Percentiles rank a stretch among this genome's conserved stretches.
Conservation (phyloP, 2,329 filamentous ascomycete species). For the Piedraia hortae region DNA sequence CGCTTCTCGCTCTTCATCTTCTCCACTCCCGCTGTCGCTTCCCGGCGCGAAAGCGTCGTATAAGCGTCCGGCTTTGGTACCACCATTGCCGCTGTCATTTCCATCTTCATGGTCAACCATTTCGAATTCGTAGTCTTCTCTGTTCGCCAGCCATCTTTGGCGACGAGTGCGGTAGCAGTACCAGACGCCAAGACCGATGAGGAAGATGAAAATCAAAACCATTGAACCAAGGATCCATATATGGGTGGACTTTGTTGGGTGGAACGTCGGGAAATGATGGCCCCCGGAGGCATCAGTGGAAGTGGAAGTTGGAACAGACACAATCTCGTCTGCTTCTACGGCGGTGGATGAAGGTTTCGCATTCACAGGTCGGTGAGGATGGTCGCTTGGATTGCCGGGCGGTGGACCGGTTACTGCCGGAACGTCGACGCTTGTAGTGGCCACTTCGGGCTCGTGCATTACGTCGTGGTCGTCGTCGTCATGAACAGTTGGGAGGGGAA, state of each 20-base stretch:
- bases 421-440: slow-evolving; percentile 28
- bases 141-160: slow-evolving; percentile 24
- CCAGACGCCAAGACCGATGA: slow-evolving; percentile 39
- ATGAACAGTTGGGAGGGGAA: slow-evolving; percentile 57
- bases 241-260: slow-evolving; percentile 62
- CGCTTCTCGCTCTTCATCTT: no score
- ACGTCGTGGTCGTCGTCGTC: slow-evolving; percentile 69
- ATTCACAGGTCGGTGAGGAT: slow-evolving; percentile 28
- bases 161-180: slow-evolving; percentile 49
- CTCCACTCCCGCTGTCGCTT: slow-evolving; percentile 46
- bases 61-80: slow-evolving; percentile 51
- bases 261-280: slow-evolving; percentile 71
- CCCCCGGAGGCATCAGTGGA: slow-evolving; percentile 37
- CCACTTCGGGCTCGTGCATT: slow-evolving; percentile 24
- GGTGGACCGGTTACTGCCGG: slow-evolving; percentile 20
- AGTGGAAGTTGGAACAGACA: slow-evolving; percentile 8
- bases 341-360: slow-evolving; percentile 19
- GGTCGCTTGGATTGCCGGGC: slow-evolving; percentile 19
- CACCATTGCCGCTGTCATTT: slow-evolving; percentile 24
- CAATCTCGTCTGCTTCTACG: slow-evolving; percentile 4
- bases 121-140: slow-evolving; percentile 82
- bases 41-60: slow-evolving; percentile 91
- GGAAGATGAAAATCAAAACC: slow-evolving; percentile 64
- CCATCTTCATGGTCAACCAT: slow-evolving; percentile 59
- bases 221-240: slow-evolving; percentile 82